phyloP scores from a whole-genome alignment of 257 asterid species.

The Solanum chaucha region DNA sequence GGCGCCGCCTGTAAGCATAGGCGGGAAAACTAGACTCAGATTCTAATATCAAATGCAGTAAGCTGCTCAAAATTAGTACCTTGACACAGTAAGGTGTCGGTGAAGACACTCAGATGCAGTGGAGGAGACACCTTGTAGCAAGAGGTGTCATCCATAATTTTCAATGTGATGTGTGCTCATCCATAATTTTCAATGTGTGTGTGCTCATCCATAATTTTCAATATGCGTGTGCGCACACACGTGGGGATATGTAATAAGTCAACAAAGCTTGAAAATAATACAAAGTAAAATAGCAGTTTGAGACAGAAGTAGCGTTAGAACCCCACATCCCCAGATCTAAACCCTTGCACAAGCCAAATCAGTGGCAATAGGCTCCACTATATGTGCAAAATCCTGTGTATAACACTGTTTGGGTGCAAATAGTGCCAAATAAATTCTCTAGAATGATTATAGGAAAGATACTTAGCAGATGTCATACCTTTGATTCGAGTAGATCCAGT shows the following conservation, averaged over 20 bases:
- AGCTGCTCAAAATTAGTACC: neutral
- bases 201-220: too few relatives aligned
- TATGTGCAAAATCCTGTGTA: neutral
- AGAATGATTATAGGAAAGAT: neutral
- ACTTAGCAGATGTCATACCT: conserved; percentile 27
- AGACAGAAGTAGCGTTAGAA: neutral
- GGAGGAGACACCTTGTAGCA: neutral
- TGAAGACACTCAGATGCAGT: neutral
- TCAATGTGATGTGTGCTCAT: neutral
- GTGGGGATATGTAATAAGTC: neutral
- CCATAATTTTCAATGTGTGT: neutral
- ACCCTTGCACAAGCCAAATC: neutral
- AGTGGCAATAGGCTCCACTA: neutral
- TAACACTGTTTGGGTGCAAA: neutral
- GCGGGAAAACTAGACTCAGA: neutral
- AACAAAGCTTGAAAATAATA: neutral
- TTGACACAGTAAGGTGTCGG: neutral
- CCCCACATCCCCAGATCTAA: neutral
- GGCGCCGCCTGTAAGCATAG: conserved; percentile 41
- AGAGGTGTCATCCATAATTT: neutral
- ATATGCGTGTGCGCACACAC: neutral
- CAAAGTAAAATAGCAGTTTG: neutral
- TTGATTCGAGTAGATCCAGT: conserved; percentile 43
- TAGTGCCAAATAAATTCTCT: neutral
- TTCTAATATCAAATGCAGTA: neutral